Conservation (phyloP, 2,329 filamentous ascomycete genomes). For the Penicillium sp. region DNA sequence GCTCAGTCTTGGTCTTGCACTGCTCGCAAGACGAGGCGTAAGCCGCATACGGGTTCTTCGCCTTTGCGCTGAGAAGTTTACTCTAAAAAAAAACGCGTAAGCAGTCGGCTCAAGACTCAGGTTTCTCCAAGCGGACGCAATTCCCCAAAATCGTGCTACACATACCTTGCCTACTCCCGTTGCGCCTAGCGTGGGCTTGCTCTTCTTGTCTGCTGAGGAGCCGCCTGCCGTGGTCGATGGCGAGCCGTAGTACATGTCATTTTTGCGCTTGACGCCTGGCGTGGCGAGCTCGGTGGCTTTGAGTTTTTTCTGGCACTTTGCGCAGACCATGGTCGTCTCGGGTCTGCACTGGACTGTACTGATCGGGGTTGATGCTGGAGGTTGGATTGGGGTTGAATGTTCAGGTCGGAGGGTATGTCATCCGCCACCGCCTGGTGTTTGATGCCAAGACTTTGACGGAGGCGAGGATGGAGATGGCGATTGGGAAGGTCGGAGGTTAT, state of each 20-base stretch:
- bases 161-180: slow-evolving; percentile 62
- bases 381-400: slow-evolving; percentile 9
- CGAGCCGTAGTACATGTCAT: slow-evolving; percentile 67
- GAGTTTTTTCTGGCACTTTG: slow-evolving; percentile 64
- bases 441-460: slow-evolving; percentile 15
- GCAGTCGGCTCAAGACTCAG: neutral
- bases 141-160: neutral
- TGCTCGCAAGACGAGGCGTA: slow-evolving; percentile 63
- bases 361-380: neutral
- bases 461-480: neutral
- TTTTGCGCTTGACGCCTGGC: slow-evolving; percentile 67
- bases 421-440: slow-evolving; percentile 20
- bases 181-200: slow-evolving; percentile 55
- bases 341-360: neutral
- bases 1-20: slow-evolving; percentile 66
- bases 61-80: slow-evolving; percentile 65
- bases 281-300: slow-evolving; percentile 64
- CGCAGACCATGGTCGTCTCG: slow-evolving; percentile 58
- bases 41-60: slow-evolving; percentile 67
- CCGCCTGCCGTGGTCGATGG: slow-evolving; percentile 44
- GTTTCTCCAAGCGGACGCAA: neutral
- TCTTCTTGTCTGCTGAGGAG: slow-evolving; percentile 25
- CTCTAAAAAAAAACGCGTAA: slow-evolving; percentile 47
- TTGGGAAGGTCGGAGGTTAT: neutral
- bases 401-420: slow-evolving; percentile 10